Evolutionary conservation across 441 rosid genomes (phyloP), one percentile per base, ranked within the genome.

Genomic region (Populus tomentosa): DNA sequence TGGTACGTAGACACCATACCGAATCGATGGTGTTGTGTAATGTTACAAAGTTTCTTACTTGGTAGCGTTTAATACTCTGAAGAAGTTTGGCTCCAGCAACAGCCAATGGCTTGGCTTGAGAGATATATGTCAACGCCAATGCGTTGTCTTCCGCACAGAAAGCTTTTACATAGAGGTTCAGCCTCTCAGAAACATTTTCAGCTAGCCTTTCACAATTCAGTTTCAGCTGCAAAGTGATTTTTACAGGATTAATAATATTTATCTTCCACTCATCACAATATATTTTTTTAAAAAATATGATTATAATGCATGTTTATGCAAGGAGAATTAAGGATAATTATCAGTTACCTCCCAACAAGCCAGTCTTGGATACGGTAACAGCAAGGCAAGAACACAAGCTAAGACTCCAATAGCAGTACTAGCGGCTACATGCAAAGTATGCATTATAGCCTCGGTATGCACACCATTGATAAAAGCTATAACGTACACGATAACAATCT

Each of bases 341-440:
- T 56, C 30, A 46, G 6, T n/a, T 8, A 24, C 98, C 97, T 93
- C 91, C 33, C 78, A 65, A 72, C 85, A 83, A 67, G 97, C 98
- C 67, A 92, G 81, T 77, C 97, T 87, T 50, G 98, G 98, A 80
- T 76, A 87, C 5, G 98, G 98, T 62, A 91, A 20, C 77, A 87
- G 59, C 80, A 91, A 81, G 70, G 98, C 94, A 68, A 91, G 73
- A 70, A 87, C 85, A 70, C 92, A 89, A 68, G 98, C 95, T 16
- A 86, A 9, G 71, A 84, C 93, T 10, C 97, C 98, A 30, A 90
- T 77, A 1, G 89, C 92, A 2, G 98, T 93, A 79, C 95, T 91
- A 0, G 90, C 90, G 0, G 97, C 98, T 11, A 93, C 91, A 69
- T 79, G 90, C 72, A 94, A 67, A 72, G 98, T 89, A 76, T 91